phyloP scores from a whole-genome alignment of 192 early-diverging fungal species.

The Coemansia sp. region DNA sequence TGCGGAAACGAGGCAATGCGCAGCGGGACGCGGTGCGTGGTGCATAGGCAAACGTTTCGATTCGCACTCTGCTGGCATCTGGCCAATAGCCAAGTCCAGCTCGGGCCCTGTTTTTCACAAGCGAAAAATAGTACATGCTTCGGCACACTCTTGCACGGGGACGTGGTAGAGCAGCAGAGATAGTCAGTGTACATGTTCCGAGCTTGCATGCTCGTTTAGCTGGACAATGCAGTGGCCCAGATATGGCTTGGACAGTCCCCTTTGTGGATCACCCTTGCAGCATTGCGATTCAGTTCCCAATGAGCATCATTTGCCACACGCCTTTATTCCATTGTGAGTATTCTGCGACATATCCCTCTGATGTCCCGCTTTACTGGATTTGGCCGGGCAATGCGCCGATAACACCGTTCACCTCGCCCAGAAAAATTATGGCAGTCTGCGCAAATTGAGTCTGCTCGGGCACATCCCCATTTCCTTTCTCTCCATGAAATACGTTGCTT shows the following conservation, averaged over 20 bases:
- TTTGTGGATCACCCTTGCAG: constrained; percentile 3
- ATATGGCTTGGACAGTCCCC: background rate
- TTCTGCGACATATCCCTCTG: background rate
- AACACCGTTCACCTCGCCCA: no score
- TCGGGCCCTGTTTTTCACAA: background rate
- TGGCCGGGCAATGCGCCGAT: no score
- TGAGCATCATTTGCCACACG: background rate
- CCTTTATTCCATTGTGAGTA: background rate
- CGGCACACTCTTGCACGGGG: background rate
- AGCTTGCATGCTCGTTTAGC: background rate
- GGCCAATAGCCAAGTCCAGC: background rate
- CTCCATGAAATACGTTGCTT: background rate
- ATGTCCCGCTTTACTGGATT: background rate
- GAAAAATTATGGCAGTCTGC: no score
- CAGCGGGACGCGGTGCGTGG: constrained; percentile 1
- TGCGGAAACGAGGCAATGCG: constrained; percentile 2
- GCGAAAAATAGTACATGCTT: background rate
- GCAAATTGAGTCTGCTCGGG: background rate
- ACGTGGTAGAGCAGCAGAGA: background rate
- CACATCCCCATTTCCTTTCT: background rate
- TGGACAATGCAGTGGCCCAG: background rate
- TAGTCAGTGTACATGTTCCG: background rate
- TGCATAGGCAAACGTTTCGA: background rate
- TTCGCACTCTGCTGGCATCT: background rate
- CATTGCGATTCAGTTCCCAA: background rate